Base-by-base conservation (phyloP, 306 rosid genomes). In the Cicer arietinum region DNA sequence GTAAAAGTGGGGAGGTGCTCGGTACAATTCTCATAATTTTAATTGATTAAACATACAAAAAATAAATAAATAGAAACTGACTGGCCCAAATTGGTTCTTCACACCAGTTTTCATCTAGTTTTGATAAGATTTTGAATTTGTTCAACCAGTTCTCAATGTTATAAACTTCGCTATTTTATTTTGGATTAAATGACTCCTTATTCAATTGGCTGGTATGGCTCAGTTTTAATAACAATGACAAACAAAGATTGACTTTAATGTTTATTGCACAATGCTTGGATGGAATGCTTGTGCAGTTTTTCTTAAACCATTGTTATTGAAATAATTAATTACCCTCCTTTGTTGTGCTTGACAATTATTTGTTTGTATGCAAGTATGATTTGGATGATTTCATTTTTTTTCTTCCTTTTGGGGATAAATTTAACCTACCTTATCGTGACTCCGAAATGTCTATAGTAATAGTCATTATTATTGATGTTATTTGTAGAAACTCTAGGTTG, bases 181-280 rank as follows among this genome's bases (percentile, higher is more conserved):
- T 57, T 8, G 18, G 64, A 58, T 13, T 25, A 58, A 58, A 58
- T 3, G 2, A 16, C 4, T 10, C 1, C 4, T 4, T 14, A 25
- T 25, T 58, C 41, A 10, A 58, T 25, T 53, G 30, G 25, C 8
- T 16, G 59, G 22, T 53, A 10, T 16, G 12, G 22, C 22, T 9
- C 30, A 53, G 41, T 59, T 25, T 30, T 59, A 30, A 59, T 59
- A 59, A 12, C 8, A 59, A 59, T 59, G 42, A 37, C 16, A 12
- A 59, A 39, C 57, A 60, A 8, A 56, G 35, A 7, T 48, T 77
- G 12, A 39, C 14, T 53, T 65, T 43, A 48, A 39, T 51, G 46
- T 52, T 50, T 54, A 64, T 76, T 74, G 41, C 39, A 50, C 64
- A 11, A 30, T 20, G 71, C 39, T 14, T 51, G 52, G 81, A 69